Evolutionary conservation across 352 stramenopile species (phyloP), one percentile per base, ranked within the genome.

Genomic region (Thraustochytrium sp.): DNA sequence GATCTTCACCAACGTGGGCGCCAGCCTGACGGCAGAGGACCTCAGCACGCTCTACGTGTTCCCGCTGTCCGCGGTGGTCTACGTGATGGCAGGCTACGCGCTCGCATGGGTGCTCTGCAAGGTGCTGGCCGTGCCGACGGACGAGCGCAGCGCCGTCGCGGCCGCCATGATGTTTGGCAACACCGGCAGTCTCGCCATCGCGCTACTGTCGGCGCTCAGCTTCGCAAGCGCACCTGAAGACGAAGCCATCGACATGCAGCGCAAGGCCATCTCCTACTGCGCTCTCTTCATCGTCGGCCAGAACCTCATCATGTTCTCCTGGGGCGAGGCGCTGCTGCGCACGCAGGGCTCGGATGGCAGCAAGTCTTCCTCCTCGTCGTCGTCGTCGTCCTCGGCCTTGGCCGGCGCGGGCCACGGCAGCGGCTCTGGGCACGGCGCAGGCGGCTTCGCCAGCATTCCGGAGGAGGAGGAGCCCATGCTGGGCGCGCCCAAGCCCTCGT

Each of bases 111-210:
- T 36, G 2, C 46, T 77, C 29, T 77, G 65, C 65, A 77, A 77
- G 49, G 26, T 68, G 0, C 40, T 77, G 40, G 40, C 11, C 18
- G 65, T 77, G 11, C 65, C 65, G 23, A 21, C 13, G 40, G 37
- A 77, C 26, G 65, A 77, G 65, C 49, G 42, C 4, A 23, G 64
- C 31, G 65, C 65, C n/a, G 65, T 77, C 5, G n/a, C 31, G 42
- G 65, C 65, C 0, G 42, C 65, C 42, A 61, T 77, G 2, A 77
- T 77, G 65, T 77, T 77, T 77, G 65, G 65, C 40, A 77, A 77
- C 46, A 77, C 65, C 18, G 65, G 65, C 11, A 62, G 42, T 29
- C 65, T 77, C 42, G 65, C 65, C 42, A 77, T 77, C 31, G 65
- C 65, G 13, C 49, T 77, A 36, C 42, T 77, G 13, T 55, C 49